phyloP scores from a whole-genome alignment of 2,329 filamentous ascomycete species.

The Fulvia fulva region DNA sequence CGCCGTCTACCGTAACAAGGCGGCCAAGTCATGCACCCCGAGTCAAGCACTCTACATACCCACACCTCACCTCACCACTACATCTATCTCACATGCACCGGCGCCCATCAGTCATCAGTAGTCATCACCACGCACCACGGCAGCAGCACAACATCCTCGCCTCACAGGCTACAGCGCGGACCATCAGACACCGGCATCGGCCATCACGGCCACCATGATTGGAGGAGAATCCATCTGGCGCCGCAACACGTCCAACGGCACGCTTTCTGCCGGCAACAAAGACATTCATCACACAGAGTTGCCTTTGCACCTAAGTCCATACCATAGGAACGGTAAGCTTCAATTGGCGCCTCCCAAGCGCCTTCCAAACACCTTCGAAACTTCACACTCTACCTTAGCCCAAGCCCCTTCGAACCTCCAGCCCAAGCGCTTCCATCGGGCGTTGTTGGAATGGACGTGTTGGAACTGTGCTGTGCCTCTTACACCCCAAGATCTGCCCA shows the following conservation, averaged over 20 bases:
- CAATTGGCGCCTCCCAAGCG: background rate
- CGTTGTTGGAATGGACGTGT: background rate
- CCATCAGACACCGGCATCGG: background rate
- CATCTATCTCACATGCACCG: background rate
- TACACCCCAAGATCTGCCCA: background rate
- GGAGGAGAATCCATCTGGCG: background rate
- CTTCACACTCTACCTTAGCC: background rate
- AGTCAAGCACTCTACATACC: background rate
- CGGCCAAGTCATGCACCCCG: background rate
- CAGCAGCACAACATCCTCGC: background rate
- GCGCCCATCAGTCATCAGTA: background rate
- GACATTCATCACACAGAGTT: background rate
- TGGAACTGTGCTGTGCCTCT: background rate
- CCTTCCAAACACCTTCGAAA: background rate
- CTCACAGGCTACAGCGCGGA: background rate
- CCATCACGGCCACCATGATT: background rate
- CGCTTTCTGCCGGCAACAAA: background rate
- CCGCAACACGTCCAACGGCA: too few relatives aligned
- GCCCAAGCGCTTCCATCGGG: background rate
- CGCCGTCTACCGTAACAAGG: background rate
- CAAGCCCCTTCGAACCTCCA: too few relatives aligned
- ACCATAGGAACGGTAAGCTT: background rate
- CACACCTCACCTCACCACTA: background rate
- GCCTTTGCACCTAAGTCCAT: background rate
- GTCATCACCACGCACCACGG: background rate